Percentiles rank a stretch among this genome's conserved stretches.
Evolutionary conservation across 1,284 basidiomycete genomes (phyloP).

Genomic region (Pseudozyma hubeiensis): DNA sequence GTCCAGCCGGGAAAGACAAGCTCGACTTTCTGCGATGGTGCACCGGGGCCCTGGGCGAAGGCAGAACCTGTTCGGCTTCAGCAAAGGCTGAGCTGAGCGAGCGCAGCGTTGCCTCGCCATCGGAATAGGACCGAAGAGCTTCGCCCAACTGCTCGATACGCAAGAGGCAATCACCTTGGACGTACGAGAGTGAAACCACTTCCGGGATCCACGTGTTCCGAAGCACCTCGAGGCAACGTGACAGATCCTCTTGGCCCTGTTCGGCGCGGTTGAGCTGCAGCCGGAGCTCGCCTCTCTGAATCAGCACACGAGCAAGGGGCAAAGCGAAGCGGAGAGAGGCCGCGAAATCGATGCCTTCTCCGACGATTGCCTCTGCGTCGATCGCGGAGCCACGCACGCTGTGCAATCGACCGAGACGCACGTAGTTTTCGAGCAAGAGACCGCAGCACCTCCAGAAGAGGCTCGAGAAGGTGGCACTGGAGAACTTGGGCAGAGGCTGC

Average conservation of each 20-base stretch:
- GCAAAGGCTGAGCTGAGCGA: constrained; percentile 37
- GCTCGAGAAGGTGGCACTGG: constrained; percentile 24
- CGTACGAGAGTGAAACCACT: constrained; percentile 39
- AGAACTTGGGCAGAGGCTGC: constrained; percentile 34
- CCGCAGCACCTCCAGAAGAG: constrained; percentile 40
- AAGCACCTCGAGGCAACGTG: constrained; percentile 41
- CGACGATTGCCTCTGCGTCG: constrained; percentile 60
- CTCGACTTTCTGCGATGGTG: constrained; percentile 30
- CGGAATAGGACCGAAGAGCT: constrained; percentile 41
- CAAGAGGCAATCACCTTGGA: constrained; percentile 53
- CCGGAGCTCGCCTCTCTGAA: constrained; percentile 51
- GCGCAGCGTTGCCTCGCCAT: constrained; percentile 46
- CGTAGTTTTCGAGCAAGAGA: constrained; percentile 32
- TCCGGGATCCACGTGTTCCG: constrained; percentile 47
- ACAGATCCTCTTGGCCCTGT: constrained; percentile 51
- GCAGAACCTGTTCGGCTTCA: constrained; percentile 32
- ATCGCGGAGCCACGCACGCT: constrained; percentile 56
- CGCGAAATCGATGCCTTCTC: constrained; percentile 58
- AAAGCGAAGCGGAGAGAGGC: constrained; percentile 36
- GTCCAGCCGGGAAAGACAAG: constrained; percentile 12
- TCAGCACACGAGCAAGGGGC: constrained; percentile 39
- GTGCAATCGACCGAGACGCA: constrained; percentile 47
- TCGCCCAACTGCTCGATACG: constrained; percentile 39
- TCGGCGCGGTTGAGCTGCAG: constrained; percentile 40
- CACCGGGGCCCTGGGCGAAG: constrained; percentile 20